phyloP scores from a whole-genome alignment of 75 land plant genomes.

The Cryptomeria japonica region DNA sequence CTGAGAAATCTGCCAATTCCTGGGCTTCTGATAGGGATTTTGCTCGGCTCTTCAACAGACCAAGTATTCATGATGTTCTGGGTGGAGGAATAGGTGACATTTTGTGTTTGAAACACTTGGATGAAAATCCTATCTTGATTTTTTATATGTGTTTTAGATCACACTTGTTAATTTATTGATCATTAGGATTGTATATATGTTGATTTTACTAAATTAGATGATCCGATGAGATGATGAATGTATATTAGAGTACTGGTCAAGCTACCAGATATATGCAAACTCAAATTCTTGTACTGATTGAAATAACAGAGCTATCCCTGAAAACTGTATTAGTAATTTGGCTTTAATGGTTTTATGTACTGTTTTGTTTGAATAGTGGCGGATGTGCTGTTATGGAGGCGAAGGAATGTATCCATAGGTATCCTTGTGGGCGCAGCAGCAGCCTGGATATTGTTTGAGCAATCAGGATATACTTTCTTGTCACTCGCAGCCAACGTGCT shows the following conservation, averaged over 20 bases:
- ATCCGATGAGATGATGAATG: neutral
- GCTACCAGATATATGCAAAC: neutral
- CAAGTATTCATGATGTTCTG: slow-evolving; percentile 69
- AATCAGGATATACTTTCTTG: slow-evolving; percentile 72
- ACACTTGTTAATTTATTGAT: too few species aligned
- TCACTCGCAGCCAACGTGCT: slow-evolving; percentile 60
- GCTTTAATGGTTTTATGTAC: slow-evolving; percentile 4
- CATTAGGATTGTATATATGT: neutral
- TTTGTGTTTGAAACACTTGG: neutral
- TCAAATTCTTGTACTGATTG: too few species aligned
- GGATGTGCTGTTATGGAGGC: slow-evolving; percentile 88
- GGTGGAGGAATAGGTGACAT: slow-evolving; percentile 74
- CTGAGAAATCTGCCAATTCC: neutral
- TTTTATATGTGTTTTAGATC: too few species aligned
- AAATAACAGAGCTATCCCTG: neutral
- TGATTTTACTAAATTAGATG: neutral
- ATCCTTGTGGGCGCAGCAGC: slow-evolving; percentile 49
- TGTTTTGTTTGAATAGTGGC: slow-evolving; percentile 56
- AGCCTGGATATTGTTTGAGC: slow-evolving; percentile 76
- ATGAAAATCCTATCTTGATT: too few species aligned
- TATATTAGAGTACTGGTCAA: too few species aligned
- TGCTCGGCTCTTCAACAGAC: slow-evolving; percentile 46
- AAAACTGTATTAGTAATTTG: neutral
- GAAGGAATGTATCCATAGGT: slow-evolving; percentile 53
- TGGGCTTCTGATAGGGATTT: neutral